These are phyloP conservation scores for Suillus luteus DNA, from an alignment of 768 basidiomycete species.

Conservation along the genomic window DNA sequence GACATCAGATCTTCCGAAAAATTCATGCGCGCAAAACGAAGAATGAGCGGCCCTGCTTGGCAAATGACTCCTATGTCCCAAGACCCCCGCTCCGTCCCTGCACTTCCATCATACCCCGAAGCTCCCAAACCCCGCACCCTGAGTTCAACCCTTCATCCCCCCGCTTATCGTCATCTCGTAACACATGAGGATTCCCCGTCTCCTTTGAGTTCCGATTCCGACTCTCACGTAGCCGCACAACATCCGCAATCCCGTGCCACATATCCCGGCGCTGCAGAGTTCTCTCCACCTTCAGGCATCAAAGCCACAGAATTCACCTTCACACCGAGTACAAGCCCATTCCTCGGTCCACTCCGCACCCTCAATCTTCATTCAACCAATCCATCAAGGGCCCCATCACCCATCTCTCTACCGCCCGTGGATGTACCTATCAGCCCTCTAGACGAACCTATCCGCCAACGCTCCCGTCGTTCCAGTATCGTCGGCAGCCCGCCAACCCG, in stretches of 20 bases:
- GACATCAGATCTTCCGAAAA: conserved; percentile 28
- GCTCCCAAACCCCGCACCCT: conserved; percentile 21
- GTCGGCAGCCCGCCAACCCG: conserved; percentile 41
- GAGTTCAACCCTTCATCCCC: conserved; percentile 34
- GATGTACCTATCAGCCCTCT: conserved; percentile 36
- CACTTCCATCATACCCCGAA: conserved; percentile 20
- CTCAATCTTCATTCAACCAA: conserved; percentile 73
- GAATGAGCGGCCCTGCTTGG: conserved; percentile 59
- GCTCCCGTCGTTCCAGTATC: conserved; percentile 32
- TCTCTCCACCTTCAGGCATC: conserved; percentile 27
- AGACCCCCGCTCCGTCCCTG: conserved; percentile 31
- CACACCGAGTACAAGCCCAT: conserved; percentile 79
- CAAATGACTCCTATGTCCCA: conserved; percentile 47
- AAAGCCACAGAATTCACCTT: conserved; percentile 40
- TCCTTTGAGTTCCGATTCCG: conserved; percentile 70
- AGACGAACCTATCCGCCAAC: conserved; percentile 33
- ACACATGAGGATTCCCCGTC: conserved; percentile 67
- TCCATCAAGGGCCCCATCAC: conserved; percentile 72
- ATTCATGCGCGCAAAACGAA: conserved; percentile 38
- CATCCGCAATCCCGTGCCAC: conserved; percentile 34
- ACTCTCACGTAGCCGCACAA: conserved; percentile 34
- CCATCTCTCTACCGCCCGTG: conserved; percentile 63
- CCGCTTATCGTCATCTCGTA: conserved; percentile 34
- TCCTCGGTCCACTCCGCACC: conserved; percentile 75
- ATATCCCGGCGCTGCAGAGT: conserved; percentile 19